Evolutionary conservation across 441 rosid species (phyloP).

Genomic region (Croton setiger): DNA sequence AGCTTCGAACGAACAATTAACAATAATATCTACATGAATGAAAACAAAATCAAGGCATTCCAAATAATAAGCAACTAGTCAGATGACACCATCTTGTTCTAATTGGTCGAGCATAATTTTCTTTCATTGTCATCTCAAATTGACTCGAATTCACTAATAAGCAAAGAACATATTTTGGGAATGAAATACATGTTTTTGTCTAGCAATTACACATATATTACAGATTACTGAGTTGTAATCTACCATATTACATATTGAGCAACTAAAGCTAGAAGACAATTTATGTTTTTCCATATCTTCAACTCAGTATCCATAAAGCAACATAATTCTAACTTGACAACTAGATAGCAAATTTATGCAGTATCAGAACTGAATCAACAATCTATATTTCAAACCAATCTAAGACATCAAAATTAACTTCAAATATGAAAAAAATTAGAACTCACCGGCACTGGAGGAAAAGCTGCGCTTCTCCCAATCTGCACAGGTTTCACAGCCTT

Average conservation of each 20-base stretch:
- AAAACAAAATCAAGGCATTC: not conserved
- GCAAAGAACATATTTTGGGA: too few species aligned
- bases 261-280: not conserved
- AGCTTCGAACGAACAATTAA: not conserved
- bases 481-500: slow-evolving; percentile 45
- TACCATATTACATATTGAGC: not conserved
- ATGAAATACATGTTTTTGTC: too few species aligned
- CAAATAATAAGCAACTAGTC: not conserved
- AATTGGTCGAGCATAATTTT: not conserved
- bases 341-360: not conserved
- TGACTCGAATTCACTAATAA: not conserved
- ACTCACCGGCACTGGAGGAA: slow-evolving; percentile 55
- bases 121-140: too few species aligned
- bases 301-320: too few species aligned
- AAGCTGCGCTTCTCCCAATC: slow-evolving; percentile 31
- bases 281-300: not conserved
- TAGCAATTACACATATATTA: not conserved
- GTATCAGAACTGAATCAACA: not conserved
- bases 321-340: not conserved
- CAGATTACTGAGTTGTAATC: not conserved
- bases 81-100: not conserved
- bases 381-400: not conserved
- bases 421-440: not conserved
- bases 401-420: not conserved
- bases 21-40: not conserved